Conservation (phyloP, 2,329 filamentous ascomycete species). For the Claviceps sp. region DNA sequence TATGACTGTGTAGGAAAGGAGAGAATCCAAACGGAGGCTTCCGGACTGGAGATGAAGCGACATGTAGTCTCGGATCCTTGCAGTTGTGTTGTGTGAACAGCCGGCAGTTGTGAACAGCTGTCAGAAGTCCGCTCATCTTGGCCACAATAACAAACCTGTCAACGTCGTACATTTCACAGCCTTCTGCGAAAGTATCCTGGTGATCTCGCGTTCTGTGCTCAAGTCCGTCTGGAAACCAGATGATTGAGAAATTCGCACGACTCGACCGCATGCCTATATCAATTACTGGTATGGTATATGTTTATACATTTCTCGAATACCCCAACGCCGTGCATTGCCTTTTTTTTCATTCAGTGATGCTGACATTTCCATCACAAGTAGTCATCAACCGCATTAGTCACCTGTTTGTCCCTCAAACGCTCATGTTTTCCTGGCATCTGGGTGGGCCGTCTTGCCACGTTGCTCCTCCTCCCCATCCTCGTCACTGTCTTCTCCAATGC, state of each 20-base stretch:
- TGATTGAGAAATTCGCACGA: no score
- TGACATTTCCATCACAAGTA: not conserved
- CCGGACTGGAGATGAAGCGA: no score
- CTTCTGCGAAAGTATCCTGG: no score
- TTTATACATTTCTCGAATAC: not conserved
- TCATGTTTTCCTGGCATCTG: not conserved
- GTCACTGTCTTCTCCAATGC: conserved; percentile 43
- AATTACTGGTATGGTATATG: not conserved
- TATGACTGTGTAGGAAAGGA: not conserved
- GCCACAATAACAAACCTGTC: not conserved
- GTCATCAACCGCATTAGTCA: not conserved
- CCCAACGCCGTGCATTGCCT: conserved; percentile 1
- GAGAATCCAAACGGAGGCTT: not conserved
- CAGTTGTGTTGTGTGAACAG: no score
- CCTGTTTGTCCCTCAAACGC: not conserved
- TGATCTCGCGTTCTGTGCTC: not conserved
- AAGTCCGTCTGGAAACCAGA: not conserved
- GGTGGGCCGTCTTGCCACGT: conserved; percentile 1
- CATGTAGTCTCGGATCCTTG: no score
- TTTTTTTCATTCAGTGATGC: not conserved
- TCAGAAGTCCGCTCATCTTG: not conserved
- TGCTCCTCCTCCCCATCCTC: conserved; percentile 23
- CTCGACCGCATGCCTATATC: not conserved
- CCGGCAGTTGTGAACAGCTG: not conserved
- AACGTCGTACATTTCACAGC: no score